Evolutionary conservation across 805 yeast species (phyloP).

Genomic region (Starmera quercuum): DNA sequence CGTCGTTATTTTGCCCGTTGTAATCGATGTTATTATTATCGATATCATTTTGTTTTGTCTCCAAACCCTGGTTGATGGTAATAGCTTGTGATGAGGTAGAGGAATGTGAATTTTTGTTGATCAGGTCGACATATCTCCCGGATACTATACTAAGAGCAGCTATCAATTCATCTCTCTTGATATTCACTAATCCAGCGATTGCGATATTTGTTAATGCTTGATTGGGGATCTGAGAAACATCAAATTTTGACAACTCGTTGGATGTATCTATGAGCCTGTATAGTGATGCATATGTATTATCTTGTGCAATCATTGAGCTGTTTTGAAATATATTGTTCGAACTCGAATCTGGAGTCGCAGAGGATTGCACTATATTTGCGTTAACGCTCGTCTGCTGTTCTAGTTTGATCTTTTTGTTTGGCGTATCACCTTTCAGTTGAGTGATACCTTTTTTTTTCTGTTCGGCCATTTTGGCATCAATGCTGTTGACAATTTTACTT

Average conservation of each 20-base stretch:
- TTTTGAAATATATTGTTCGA: conserved; percentile 21
- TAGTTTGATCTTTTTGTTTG: conserved; percentile 17
- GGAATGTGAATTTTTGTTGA: conserved; percentile 16
- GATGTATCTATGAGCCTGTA: conserved; percentile 58
- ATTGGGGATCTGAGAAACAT: conserved; percentile 60
- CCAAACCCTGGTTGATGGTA: neutral
- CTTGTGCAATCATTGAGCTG: conserved; percentile 28
- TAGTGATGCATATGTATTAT: conserved; percentile 49
- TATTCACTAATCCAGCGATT: conserved; percentile 52
- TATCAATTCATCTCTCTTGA: conserved; percentile 43
- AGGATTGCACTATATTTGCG: neutral
- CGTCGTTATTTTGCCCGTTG: conserved; percentile 9
- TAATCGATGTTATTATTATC: conserved; percentile 23
- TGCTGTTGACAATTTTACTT: conserved; percentile 13
- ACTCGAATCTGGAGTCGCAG: conserved; percentile 1
- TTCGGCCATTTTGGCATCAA: conserved; percentile 17
- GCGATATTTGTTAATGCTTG: conserved; percentile 60
- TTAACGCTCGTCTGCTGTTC: conserved; percentile 9
- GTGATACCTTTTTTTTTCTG: conserved; percentile 20
- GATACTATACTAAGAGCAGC: conserved; percentile 65
- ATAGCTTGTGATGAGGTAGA: conserved; percentile 6
- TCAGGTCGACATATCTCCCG: conserved; percentile 50
- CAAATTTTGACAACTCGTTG: conserved; percentile 59
- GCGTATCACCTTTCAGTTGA: conserved; percentile 18
- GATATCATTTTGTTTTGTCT: conserved; percentile 22